Evolutionary conservation across 2,329 filamentous ascomycete genomes (phyloP), one percentile per base, ranked within the genome.

Genomic region (Aspergillus persii): DNA sequence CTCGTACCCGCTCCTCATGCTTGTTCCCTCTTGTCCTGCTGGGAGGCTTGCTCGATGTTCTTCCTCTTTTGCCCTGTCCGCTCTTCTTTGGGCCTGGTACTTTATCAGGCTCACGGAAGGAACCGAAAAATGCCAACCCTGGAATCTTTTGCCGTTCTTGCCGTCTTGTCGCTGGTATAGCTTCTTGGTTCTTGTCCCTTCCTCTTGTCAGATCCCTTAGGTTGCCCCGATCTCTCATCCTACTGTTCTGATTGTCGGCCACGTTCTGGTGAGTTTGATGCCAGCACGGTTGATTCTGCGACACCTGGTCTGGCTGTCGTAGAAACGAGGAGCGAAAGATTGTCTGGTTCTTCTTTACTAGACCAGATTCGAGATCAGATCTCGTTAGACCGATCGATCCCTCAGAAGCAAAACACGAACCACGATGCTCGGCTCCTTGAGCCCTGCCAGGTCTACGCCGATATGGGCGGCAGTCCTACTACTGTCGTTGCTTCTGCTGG

Each of bases 401-500:
- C 55, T 41, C 36, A 41, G n/a, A 41, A 41, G 36, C 36, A 41
- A 41, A 41, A 41, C 36, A 41, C 8, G 47, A 11, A 66, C 33
- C n/a, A 56, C 53, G 41, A 73, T 74, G 69, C 53, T 61, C 52
- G 62, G 63, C 41, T 58, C 55, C 29, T 59, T 60, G 56, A 63
- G 57, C 52, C 39, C 55, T 29, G 44, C 53, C 30, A 60, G 60
- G 27, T 62, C 63, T 51, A 59, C 58, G 29, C 63, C 57, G 31
- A 61, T 59, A 52, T 64, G 66, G 61, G 63, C 64, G 18, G 56
- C 64, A 29, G 62, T 61, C 39, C 55, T 67, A 48, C 29, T 67
- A 27, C 8, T 47, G n/a, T 47, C 11, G 18, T 23, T 23, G 18
- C 23, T 47, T 26, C 50, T 67, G 51, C 56, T 70, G 46, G 61